A percentile compares a stretch with the other conserved stretches of the same genome.
These are phyloP conservation scores for Dissophora globulifera DNA, from an alignment of 192 early-diverging fungal genomes.

Conservation along the genomic window DNA sequence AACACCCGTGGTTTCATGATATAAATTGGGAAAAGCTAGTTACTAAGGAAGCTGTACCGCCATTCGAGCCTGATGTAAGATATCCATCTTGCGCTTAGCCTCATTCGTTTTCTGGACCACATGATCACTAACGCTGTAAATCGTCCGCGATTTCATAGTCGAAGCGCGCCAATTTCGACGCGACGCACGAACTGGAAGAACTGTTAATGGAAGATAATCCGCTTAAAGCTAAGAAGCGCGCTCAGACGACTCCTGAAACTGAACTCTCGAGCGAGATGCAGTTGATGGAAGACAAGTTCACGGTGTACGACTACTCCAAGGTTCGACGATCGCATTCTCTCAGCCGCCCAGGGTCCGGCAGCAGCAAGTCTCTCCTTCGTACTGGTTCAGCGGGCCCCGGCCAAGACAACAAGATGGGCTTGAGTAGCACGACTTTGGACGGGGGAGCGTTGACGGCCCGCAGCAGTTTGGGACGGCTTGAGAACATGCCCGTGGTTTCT, in stretches of 20 bases:
- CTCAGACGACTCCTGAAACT: conserved; percentile 50
- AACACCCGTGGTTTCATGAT: conserved; percentile 81
- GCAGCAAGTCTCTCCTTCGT: conserved; percentile 13
- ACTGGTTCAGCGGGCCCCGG: conserved; percentile 2
- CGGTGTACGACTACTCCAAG: conserved; percentile 78
- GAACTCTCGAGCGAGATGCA: conserved; percentile 70
- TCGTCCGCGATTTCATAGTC: too few relatives aligned
- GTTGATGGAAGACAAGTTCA: conserved; percentile 83
- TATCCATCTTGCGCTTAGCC: too few relatives aligned
- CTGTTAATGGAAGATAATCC: conserved; percentile 97
- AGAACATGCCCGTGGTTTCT: conserved; percentile 17
- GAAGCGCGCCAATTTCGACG: conserved; percentile 94
- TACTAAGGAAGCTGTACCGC: conserved; percentile 75
- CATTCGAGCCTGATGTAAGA: conserved; percentile 89
- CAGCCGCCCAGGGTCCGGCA: conserved; percentile 1
- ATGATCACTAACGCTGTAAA: too few relatives aligned
- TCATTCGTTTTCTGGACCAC: too few relatives aligned
- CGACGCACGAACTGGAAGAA: conserved; percentile 95
- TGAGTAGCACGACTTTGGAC: conserved; percentile 27
- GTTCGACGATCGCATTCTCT: conserved; percentile 34
- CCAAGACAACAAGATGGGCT: conserved; percentile 14
- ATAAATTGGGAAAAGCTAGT: conserved; percentile 84
- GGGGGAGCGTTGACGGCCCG: conserved; percentile 8
- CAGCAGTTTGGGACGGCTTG: conserved; percentile 27
- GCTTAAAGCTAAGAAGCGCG: conserved; percentile 78